These are phyloP conservation scores for Solanum chacoense DNA, from an alignment of 305 asterid genomes.

Conservation along the genomic window DNA sequence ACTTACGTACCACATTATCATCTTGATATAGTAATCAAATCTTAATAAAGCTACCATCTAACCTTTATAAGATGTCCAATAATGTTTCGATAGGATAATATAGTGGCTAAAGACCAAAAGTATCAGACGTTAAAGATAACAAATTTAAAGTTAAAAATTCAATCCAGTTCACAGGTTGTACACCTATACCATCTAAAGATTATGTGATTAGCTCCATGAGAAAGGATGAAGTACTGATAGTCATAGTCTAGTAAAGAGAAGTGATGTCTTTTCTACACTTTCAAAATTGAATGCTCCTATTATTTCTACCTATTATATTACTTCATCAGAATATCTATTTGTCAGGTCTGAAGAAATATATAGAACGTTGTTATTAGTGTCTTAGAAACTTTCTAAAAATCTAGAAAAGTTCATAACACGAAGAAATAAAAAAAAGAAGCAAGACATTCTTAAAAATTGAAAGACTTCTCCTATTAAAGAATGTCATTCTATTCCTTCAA, in stretches of 20 bases:
- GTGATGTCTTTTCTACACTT: background rate
- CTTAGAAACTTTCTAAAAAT: no score
- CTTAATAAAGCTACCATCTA: no score
- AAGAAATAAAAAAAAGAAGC: background rate
- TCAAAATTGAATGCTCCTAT: background rate
- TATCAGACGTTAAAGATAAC: background rate
- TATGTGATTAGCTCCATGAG: background rate
- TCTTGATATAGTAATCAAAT: no score
- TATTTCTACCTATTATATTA: background rate
- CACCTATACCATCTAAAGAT: background rate
- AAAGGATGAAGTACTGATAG: background rate
- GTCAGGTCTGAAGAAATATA: background rate
- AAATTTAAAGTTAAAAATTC: background rate
- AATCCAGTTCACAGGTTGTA: background rate
- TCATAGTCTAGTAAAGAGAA: background rate
- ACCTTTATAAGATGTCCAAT: no score
- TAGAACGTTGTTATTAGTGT: background rate
- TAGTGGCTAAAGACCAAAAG: no score
- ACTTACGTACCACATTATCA: background rate
- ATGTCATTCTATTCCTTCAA: background rate
- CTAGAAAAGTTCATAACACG: no score
- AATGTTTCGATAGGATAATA: no score
- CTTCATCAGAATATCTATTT: background rate
- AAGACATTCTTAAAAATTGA: background rate
- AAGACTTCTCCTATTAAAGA: background rate